A percentile compares a stretch with the other conserved stretches of the same genome.
Evolutionary conservation across 257 asterid species (phyloP).

Genomic region (Scutellaria baicalensis): DNA sequence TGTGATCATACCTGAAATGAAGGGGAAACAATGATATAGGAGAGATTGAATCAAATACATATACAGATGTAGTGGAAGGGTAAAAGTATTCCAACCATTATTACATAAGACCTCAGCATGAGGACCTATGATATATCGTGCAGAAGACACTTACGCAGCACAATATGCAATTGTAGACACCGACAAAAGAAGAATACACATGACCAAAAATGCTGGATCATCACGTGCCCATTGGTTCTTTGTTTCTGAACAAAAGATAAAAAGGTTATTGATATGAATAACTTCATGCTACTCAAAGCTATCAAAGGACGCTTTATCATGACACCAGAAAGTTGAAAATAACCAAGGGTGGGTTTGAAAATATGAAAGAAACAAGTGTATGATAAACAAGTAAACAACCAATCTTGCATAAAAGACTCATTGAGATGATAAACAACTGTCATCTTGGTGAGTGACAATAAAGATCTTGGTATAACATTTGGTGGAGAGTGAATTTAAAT

Average conservation of each 20-base stretch:
- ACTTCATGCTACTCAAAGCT: constrained; percentile 2
- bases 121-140: not conserved
- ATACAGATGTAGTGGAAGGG: not conserved
- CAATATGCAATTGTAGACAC: constrained; percentile 70
- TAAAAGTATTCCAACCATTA: not conserved
- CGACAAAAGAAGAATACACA: constrained; percentile 68
- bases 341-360: not conserved
- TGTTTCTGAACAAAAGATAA: constrained; percentile 46
- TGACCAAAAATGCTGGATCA: constrained; percentile 92
- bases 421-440: not conserved
- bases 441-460: not conserved
- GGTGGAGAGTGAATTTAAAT: not conserved
- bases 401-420: not conserved
- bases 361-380: not conserved
- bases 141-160: constrained; percentile 59
- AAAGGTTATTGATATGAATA: constrained; percentile 1
- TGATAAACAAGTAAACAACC: not conserved
- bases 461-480: not conserved
- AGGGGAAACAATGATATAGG: constrained; percentile 7
- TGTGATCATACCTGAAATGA: constrained; percentile 77
- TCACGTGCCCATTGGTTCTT: constrained; percentile 99
- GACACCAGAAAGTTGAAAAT: not conserved
- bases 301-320: not conserved
- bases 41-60: not conserved
- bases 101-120: not conserved